These are phyloP conservation scores for Catharanthus roseus DNA, from an alignment of 257 asterid species.

Conservation along the genomic window DNA sequence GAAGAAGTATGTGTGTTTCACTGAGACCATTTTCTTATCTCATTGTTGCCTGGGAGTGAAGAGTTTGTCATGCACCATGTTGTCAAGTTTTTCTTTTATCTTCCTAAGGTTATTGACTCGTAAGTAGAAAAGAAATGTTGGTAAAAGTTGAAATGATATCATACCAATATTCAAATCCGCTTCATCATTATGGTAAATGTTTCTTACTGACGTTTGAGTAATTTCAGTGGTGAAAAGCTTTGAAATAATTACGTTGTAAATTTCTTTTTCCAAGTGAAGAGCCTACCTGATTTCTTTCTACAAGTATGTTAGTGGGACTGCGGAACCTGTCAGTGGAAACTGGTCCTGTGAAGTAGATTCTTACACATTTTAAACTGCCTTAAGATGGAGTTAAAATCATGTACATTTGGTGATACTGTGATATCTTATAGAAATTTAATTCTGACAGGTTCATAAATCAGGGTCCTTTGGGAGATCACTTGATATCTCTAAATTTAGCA, in stretches of 20 bases:
- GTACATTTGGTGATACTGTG: conserved; percentile 8
- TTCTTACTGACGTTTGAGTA: background rate
- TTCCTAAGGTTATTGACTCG: background rate
- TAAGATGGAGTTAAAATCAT: no score
- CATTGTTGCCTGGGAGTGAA: background rate
- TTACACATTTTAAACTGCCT: no score
- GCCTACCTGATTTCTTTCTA: background rate
- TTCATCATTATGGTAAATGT: background rate
- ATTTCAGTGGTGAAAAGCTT: background rate
- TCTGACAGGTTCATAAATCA: conserved; percentile 77
- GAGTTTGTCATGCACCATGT: background rate
- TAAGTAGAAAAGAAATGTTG: background rate
- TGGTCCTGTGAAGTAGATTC: background rate
- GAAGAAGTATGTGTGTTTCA: background rate
- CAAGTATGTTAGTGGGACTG: no score
- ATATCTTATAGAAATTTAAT: background rate
- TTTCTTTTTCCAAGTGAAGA: background rate
- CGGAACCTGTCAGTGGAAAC: background rate
- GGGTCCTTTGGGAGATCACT: conserved; percentile 91
- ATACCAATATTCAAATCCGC: background rate
- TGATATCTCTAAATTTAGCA: conserved; percentile 89
- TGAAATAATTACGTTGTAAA: background rate
- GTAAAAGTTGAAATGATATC: background rate
- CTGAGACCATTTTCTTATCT: background rate
- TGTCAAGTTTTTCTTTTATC: background rate